phyloP scores from a whole-genome alignment of 2,329 filamentous ascomycete species.

The Hypoxylon sp. region DNA sequence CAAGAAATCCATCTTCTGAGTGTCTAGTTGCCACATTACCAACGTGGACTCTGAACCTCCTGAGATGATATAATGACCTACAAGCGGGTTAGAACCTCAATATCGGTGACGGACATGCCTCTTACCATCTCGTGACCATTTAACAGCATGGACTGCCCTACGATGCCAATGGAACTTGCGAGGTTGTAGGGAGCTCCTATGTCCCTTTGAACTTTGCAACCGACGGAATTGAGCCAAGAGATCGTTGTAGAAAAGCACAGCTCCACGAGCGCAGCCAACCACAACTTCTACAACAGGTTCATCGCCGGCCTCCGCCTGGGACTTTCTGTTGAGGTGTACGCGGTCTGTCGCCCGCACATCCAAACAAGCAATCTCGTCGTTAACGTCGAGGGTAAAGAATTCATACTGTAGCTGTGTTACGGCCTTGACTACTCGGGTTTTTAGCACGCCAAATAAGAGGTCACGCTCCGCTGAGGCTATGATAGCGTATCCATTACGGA shows the following conservation, averaged over 20 bases:
- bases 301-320: constrained; percentile 47
- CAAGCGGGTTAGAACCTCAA: constrained; percentile 34
- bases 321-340: constrained; percentile 52
- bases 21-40: constrained; percentile 94
- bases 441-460: constrained; percentile 71
- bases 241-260: constrained; percentile 85
- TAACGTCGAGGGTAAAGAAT: constrained; percentile 69
- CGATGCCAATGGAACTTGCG: constrained; percentile 93
- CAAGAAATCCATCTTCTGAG: constrained; percentile 82
- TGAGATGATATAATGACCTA: constrained; percentile 93
- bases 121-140: constrained; percentile 92
- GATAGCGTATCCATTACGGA: constrained; percentile 69
- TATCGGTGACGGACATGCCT: constrained; percentile 21
- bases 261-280: constrained; percentile 80
- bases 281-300: constrained; percentile 74
- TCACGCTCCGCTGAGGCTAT: constrained; percentile 65
- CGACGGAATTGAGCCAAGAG: constrained; percentile 70
- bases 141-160: constrained; percentile 82
- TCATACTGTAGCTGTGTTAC: constrained; percentile 64
- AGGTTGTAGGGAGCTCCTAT: constrained; percentile 65
- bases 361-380: constrained; percentile 74
- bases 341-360: constrained; percentile 66
- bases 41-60: constrained; percentile 91
- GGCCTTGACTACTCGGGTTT: constrained; percentile 49
- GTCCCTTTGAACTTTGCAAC: constrained; percentile 54